These are phyloP conservation scores for Xylaria sp. DNA, from an alignment of 2,329 filamentous ascomycete species.

Conservation along the genomic window DNA sequence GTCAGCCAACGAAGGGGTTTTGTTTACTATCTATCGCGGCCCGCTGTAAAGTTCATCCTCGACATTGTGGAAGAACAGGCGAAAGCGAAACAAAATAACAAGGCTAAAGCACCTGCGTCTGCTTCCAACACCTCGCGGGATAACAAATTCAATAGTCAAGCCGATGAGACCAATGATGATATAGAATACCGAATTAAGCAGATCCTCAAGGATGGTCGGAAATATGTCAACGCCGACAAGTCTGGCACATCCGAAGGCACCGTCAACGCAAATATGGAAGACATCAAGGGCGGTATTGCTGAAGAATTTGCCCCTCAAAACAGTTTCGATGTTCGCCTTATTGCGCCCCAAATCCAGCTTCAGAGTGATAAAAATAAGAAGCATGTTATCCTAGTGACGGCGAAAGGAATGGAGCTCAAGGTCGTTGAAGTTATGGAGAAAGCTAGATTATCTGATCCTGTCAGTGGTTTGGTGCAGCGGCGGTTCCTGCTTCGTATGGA, in stretches of 20 bases:
- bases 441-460: constrained; percentile 87
- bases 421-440: constrained; percentile 99
- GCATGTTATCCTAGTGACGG: constrained; percentile 94
- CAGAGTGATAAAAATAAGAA: constrained; percentile 99
- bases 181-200: constrained; percentile 88
- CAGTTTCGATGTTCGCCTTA: constrained; percentile 92
- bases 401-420: constrained; percentile 98
- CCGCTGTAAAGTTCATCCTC: constrained; percentile 96
- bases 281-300: constrained; percentile 80
- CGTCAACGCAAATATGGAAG: constrained; percentile 63
- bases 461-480: constrained; percentile 94
- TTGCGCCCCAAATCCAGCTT: constrained; percentile 96
- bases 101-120: constrained; percentile 46
- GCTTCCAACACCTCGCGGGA: constrained; percentile 48
- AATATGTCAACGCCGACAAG: constrained; percentile 81
- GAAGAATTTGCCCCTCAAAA: constrained; percentile 91
- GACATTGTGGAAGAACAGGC: constrained; percentile 96
- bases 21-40: constrained; percentile 95
- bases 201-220: constrained; percentile 84
- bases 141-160: constrained; percentile 56
- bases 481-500: constrained; percentile 96
- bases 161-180: constrained; percentile 70
- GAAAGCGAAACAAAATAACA: constrained; percentile 68
- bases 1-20: constrained; percentile 96
- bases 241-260: constrained; percentile 52